Conservation (phyloP, 1,284 basidiomycete genomes). For the Farysia itapuensis region DNA sequence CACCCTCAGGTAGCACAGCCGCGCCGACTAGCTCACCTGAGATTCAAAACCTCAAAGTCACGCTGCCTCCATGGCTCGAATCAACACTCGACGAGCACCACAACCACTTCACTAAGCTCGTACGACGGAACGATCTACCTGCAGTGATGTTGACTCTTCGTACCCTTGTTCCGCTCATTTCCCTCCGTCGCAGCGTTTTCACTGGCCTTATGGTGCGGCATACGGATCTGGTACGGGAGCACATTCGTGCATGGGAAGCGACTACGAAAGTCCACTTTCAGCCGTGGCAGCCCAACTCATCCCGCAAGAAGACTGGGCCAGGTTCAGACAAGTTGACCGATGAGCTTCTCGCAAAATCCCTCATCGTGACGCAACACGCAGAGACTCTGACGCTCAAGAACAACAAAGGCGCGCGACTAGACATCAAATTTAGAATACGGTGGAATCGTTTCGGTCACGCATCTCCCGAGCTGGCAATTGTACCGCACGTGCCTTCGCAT, state of each 20-base stretch:
- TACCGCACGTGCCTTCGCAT: conserved; percentile 1
- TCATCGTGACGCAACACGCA: conserved; percentile 1
- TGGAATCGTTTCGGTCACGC: conserved; percentile 28
- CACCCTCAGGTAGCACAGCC: no score
- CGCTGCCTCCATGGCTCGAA: conserved; percentile 7
- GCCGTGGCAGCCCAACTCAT: conserved; percentile 5
- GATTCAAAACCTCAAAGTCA: conserved; percentile 3
- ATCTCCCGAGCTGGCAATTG: neutral
- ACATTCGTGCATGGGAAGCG: conserved; percentile 7
- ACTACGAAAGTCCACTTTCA: conserved; percentile 2
- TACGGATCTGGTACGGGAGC: conserved; percentile 10
- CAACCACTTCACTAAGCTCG: neutral
- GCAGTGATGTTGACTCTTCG: conserved; percentile 22
- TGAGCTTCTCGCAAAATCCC: conserved; percentile 2
- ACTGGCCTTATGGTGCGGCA: conserved; percentile 13
- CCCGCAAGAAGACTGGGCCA: neutral
- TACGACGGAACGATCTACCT: conserved; percentile 13
- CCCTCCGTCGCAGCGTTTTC: conserved; percentile 13
- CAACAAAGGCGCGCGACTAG: conserved; percentile 1
- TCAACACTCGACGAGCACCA: neutral
- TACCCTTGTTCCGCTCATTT: conserved; percentile 12
- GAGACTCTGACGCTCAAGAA: conserved; percentile 5
- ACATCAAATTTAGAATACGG: conserved; percentile 4
- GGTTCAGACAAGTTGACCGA: conserved; percentile 1
- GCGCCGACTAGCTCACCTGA: conserved; percentile 3